Percentiles rank a stretch among this genome's conserved stretches.
phyloP scores from a whole-genome alignment of 2,329 filamentous ascomycete genomes.

The Sporothrix schenckii region DNA sequence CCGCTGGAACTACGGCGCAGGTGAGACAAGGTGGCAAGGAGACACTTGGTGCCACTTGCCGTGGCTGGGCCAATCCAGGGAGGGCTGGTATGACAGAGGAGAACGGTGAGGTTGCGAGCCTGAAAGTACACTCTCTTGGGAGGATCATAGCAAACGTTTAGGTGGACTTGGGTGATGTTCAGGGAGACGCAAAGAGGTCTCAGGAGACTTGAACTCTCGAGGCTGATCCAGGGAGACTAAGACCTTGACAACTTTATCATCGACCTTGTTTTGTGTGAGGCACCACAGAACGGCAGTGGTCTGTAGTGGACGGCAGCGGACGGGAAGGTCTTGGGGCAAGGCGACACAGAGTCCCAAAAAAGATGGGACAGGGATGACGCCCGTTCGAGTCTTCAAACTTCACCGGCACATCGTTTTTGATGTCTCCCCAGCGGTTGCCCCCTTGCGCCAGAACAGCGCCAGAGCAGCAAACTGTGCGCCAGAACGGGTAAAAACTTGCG shows the following conservation, averaged over 20 bases:
- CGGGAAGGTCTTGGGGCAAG: too few species aligned
- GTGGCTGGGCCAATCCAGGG: conserved; percentile 10
- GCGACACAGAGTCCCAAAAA: background rate
- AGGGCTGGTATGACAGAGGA: background rate
- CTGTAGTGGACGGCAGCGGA: too few species aligned
- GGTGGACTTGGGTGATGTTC: conserved; percentile 12
- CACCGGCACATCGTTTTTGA: conserved; percentile 6
- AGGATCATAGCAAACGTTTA: background rate
- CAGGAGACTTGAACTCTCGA: background rate
- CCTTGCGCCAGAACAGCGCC: conserved; percentile 6
- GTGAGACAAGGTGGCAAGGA: conserved; percentile 24
- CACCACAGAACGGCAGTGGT: too few species aligned
- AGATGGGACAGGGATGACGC: background rate
- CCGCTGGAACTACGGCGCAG: background rate
- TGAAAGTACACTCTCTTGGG: too few species aligned
- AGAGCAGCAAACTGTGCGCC: conserved; percentile 8
- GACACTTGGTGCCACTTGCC: background rate
- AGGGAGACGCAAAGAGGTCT: background rate
- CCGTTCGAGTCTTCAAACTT: background rate
- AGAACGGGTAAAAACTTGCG: conserved; percentile 20
- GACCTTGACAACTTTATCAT: background rate
- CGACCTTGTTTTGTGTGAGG: background rate
- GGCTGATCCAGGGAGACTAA: conserved; percentile 17
- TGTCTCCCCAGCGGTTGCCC: background rate
- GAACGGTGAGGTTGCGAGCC: background rate